Evolutionary conservation across 352 stramenopile genomes (phyloP), one percentile per base, ranked within the genome.

Genomic region (Pythium coloratum): DNA sequence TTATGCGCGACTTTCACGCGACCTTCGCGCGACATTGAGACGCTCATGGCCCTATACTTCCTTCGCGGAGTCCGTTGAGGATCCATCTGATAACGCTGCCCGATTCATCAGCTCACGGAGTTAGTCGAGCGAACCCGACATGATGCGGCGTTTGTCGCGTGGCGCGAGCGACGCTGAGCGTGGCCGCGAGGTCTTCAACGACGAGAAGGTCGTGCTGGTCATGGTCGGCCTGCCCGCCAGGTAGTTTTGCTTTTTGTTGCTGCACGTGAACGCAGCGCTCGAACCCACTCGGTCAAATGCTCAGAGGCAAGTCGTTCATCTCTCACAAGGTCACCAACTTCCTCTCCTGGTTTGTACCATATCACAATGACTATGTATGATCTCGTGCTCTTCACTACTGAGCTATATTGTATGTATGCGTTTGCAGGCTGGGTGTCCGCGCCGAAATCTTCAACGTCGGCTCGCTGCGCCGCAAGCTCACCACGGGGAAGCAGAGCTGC

Each of bases 401-500:
- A 30, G 3, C 28, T 30, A 44, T 44, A 5, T 26, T 49, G 42
- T 20, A 16, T 49, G 26, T 10, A 47, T 2, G 2, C 14, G 14
- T 38, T 9, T 2, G 4, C 58, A 82, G 73, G 76, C 63, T 82
- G 16, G 76, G 77, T 5, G 71, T 84, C 26, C 70, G 65, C n/a
- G 66, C 75, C 28, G 78, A 89, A 53, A 90, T 97, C 59, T 97
- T 97, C 76, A 97, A 98, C 75, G 90, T 97, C 16, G 90, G 90
- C 8, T 90, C 96, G 68, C 94, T 97, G 63, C 86, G 92, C 10
- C 82, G 90, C 34, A 80, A 89, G 59, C 67, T 96, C n/a, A 86
- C 79, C 51, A 75, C 55, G 26, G 76, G 64, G 5, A 84, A 84
- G 40, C 76, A 86, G 68, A 79, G 70, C 56, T 86, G 80, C 62